A percentile compares a stretch with the other conserved stretches of the same genome.
Evolutionary conservation across 2,329 filamentous ascomycete genomes (phyloP).

Genomic region (Colletotrichum shisoi): DNA sequence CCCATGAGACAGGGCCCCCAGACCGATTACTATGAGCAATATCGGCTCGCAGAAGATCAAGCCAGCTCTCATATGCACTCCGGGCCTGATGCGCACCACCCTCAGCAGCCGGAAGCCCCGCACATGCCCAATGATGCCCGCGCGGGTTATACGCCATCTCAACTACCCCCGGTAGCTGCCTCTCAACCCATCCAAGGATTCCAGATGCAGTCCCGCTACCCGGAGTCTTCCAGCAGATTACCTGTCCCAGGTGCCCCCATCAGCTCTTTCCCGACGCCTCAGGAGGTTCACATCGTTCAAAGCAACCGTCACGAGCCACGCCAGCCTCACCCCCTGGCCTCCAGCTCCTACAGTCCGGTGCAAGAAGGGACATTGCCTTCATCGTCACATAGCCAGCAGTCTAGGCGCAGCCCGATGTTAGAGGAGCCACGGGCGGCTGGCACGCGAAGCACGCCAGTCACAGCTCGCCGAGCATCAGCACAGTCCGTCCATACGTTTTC

Average conservation of each 20-base stretch:
- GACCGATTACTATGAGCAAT: slow-evolving; percentile 30
- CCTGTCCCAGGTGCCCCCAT: slow-evolving; percentile 1
- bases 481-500: slow-evolving; percentile 31
- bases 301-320: slow-evolving; percentile 29
- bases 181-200: slow-evolving; percentile 26
- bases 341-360: slow-evolving; percentile 28
- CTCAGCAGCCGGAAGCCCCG: slow-evolving; percentile 18
- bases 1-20: slow-evolving; percentile 22
- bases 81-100: background rate
- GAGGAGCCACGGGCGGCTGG: slow-evolving; percentile 32
- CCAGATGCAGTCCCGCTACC: slow-evolving; percentile 26
- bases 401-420: slow-evolving; percentile 30
- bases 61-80: slow-evolving; percentile 13
- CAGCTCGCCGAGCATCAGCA: slow-evolving; percentile 29
- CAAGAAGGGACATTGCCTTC: slow-evolving; percentile 30
- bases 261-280: slow-evolving; percentile 17
- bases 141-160: slow-evolving; percentile 15
- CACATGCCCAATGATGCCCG: slow-evolving; percentile 19
- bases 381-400: slow-evolving; percentile 21
- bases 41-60: slow-evolving; percentile 26
- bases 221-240: slow-evolving; percentile 23
- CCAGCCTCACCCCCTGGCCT: slow-evolving; percentile 22
- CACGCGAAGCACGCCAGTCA: slow-evolving; percentile 29
- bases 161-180: slow-evolving; percentile 8
- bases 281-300: slow-evolving; percentile 34